Evolutionary conservation across 163 green algal genomes (phyloP), one percentile per base, ranked within the genome.

Genomic region (Prototheca wickerhamii): DNA sequence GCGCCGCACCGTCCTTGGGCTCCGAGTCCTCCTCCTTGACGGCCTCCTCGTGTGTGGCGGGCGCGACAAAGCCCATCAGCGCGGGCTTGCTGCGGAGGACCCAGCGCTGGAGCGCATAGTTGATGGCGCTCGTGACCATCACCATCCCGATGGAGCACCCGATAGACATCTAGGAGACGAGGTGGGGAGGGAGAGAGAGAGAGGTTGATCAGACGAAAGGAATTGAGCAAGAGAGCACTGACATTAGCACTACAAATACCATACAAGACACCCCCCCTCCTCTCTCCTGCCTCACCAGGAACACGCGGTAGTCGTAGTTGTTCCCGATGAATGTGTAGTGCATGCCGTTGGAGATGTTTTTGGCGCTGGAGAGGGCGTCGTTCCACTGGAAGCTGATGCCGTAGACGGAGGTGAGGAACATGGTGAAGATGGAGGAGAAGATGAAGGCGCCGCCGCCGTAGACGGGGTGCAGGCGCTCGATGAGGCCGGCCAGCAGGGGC

Each of bases 401-500:
- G 32, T 63, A 78, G 37, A 68, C 34, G 31, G 67, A 76, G 67
- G 61, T 70, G 33, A 34, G 46, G 23, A 67, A 60, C 50, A 73
- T 64, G 26, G 75, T 61, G 46, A 69, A 53, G 26, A 76, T 20
- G 33, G 29, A 56, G 44, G 69, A 72, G 40, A 74, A 70, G 52
- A 77, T 25, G 50, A 80, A 53, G 21, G 64, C 71, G 28, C 31
- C 53, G 20, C 65, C 58, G n/a, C 65, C 65, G 20, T 68, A 52
- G 26, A 55, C 49, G 40, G 20, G 32, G 54, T 68, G 62, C 37
- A 70, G 40, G 18, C 23, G 35, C 2, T 71, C 51, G 26, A 59
- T 29, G 29, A 84, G 60, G 10, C 76, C 76, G 3, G 44, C 23
- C 46, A 84, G 63, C 18, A 88, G 57, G 6, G 81, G 79, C 17